Evolutionary conservation across 148 eudicot species (phyloP), one percentile per base, ranked within the genome.

Genomic region (Camellia sinensis): DNA sequence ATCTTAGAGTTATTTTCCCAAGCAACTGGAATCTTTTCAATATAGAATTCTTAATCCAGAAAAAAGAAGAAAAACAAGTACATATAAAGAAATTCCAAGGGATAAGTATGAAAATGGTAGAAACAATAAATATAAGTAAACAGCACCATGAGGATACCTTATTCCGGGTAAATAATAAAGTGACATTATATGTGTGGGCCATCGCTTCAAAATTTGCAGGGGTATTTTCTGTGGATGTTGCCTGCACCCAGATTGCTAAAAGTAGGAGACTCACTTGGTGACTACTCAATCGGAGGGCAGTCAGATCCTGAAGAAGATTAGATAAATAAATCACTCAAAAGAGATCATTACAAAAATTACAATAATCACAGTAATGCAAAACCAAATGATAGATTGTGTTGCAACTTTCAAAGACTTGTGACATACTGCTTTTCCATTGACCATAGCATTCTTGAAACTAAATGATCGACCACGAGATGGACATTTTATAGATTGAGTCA

Each of bases 171-270:
- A 91, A 92, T 60, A 91, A 81, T 85, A 92, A 83, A 73, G 91
- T 91, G 68, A 90, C 82, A 80, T 87, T 87, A 83, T 87, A 94
- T 71, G 94, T 88, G 80, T 90, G 94, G 61, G 98, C 92, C 93
- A 94, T 88, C 11, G 98, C 92, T 86, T 92, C 94, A 72, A 94
- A 92, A 86, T 86, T 91, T 83, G 80, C 84, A 19, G 97, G 98
- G 76, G 88, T 82, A 80, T 92, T 94, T 77, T 89, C 97, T 41
- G 85, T 56, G 43, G 83, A 83, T 79, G 86, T 82, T 78, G 93
- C 94, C 83, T 94, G 98, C 86, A 89, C 88, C 98, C 98, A 94
- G 80, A 92, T 86, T 66, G 94, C 93, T 61, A 97, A 92, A 81
- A 94, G 97, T 84, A 94, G 81, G 77, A 92, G 94, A 80, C 93